These are phyloP conservation scores for Beauveria medogensis DNA, from an alignment of 2,329 filamentous ascomycete species.

Conservation along the genomic window DNA sequence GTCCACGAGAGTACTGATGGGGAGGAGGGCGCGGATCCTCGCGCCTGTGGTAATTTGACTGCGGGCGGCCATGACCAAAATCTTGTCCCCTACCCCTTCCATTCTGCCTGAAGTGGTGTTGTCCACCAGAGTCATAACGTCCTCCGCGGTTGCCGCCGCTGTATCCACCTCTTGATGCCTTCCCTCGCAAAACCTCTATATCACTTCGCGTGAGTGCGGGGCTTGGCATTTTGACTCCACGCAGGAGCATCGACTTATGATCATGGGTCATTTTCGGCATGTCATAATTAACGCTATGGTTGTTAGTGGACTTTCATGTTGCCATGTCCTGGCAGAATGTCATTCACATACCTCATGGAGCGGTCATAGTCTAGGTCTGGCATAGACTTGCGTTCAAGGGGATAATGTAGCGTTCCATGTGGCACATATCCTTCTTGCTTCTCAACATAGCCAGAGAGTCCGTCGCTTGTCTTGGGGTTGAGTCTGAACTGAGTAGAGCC, in stretches of 20 bases:
- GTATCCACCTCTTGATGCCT: slow-evolving; percentile 55
- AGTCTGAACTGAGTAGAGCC: slow-evolving; percentile 59
- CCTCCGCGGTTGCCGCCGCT: slow-evolving; percentile 40
- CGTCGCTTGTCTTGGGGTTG: slow-evolving; percentile 66
- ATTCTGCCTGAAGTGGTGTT: slow-evolving; percentile 5
- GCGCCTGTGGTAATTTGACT: slow-evolving; percentile 14
- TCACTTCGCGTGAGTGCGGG: slow-evolving; percentile 69
- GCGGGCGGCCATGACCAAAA: background rate
- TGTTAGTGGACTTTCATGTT: slow-evolving; percentile 21
- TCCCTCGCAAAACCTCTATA: slow-evolving; percentile 62
- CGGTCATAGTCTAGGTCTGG: slow-evolving; percentile 76
- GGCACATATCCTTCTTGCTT: slow-evolving; percentile 81
- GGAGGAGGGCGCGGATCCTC: background rate
- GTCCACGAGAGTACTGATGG: slow-evolving; percentile 18
- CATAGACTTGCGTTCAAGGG: slow-evolving; percentile 63
- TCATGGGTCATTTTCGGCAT: slow-evolving; percentile 64
- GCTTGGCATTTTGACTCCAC: slow-evolving; percentile 66
- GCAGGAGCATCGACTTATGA: slow-evolving; percentile 91
- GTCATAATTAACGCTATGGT: slow-evolving; percentile 68
- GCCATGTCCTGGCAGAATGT: background rate
- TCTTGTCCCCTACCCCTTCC: background rate
- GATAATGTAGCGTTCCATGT: slow-evolving; percentile 71
- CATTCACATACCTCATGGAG: slow-evolving; percentile 66
- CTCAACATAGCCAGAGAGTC: slow-evolving; percentile 70
- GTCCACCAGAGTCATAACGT: slow-evolving; percentile 24